Conservation (phyloP, 1,139 yeast species). For the Pichia sorboxylosa region DNA sequence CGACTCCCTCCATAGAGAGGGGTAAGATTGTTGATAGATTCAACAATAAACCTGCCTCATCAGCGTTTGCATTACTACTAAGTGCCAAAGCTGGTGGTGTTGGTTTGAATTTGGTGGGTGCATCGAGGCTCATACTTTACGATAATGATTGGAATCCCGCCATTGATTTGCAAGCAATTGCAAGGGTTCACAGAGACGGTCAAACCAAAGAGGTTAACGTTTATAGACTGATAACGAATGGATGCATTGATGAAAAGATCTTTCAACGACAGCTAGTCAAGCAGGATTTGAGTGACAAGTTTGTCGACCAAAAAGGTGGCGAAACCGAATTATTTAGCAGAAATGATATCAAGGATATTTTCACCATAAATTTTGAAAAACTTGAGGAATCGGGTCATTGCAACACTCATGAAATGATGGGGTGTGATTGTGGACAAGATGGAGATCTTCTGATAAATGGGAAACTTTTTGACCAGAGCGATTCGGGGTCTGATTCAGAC, state of each 20-base stretch:
- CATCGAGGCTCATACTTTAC: slow-evolving; percentile 68
- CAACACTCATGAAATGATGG: slow-evolving; percentile 76
- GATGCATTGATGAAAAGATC: slow-evolving; percentile 89
- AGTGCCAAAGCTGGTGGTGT: slow-evolving; percentile 94
- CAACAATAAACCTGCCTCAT: slow-evolving; percentile 36
- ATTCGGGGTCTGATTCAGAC: neutral
- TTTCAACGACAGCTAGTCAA: slow-evolving; percentile 89
- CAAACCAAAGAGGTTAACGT: slow-evolving; percentile 69
- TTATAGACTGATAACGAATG: slow-evolving; percentile 75
- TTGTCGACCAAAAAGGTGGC: slow-evolving; percentile 42
- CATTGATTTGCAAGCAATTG: slow-evolving; percentile 89
- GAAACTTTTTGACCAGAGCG: slow-evolving; percentile 1
- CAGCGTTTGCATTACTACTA: slow-evolving; percentile 55
- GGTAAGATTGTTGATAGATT: slow-evolving; percentile 58
- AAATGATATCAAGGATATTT: slow-evolving; percentile 64
- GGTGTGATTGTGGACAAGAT: slow-evolving; percentile 54
- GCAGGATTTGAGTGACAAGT: slow-evolving; percentile 64
- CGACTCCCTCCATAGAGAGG: slow-evolving; percentile 58
- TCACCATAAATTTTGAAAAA: slow-evolving; percentile 32
- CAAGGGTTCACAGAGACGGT: slow-evolving; percentile 89
- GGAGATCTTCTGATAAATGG: slow-evolving; percentile 22
- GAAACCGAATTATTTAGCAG: slow-evolving; percentile 44
- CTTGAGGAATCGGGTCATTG: slow-evolving; percentile 23
- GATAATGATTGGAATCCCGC: slow-evolving; percentile 56
- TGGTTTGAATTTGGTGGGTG: slow-evolving; percentile 85